Evolutionary conservation across 352 stramenopile species (phyloP), one percentile per base, ranked within the genome.

Genomic region (Pythium rishiriense): DNA sequence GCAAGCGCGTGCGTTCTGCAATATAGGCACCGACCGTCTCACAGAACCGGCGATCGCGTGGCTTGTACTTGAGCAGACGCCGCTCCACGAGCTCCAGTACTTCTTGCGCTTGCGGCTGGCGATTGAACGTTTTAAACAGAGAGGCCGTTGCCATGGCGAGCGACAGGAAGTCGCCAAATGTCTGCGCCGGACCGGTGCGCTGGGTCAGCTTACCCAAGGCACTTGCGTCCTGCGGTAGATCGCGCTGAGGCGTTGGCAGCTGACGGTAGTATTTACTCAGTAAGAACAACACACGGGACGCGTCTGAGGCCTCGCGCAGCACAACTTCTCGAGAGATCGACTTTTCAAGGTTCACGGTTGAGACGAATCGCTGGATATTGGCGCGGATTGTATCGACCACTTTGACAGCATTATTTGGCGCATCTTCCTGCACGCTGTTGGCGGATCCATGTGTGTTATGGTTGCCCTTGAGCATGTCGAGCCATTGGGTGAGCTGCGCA

Each of bases 191-290:
- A 19, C 49, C 31, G 9, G 49, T 19, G n/a, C 31, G 31, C 49
- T 35, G 46, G 24, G 17, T 37, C 24, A 52, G 46, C 46, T 52
- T 35, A 17, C 46, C 46, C 12, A 37, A 2, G 7, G 46, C 24
- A 17, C 46, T 52, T 14, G 6, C 17, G 46, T 52, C 46, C 15
- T 52, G 11, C 4, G 46, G 6, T 24, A 52, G 24, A 37, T 52
- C 46, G 4, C 46, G 46, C 11, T 11, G 35, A 10, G 46, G 17
- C 25, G 24, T 5, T 52, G 53, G 53, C 12, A 51, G 39, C 19
- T 60, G 53, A 14, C 53, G 37, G 19, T 60, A 28, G n/a, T 51
- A 47, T 21, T 60, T 60, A 25, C 22, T 60, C 37, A 60, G 24
- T 2, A 51, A 15, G 21, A 60, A 49, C 0, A 60, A 17, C 3